Evolutionary conservation across 176 grass and related monocot genomes (phyloP).

Genomic region (Eremochloa ophiuroides): DNA sequence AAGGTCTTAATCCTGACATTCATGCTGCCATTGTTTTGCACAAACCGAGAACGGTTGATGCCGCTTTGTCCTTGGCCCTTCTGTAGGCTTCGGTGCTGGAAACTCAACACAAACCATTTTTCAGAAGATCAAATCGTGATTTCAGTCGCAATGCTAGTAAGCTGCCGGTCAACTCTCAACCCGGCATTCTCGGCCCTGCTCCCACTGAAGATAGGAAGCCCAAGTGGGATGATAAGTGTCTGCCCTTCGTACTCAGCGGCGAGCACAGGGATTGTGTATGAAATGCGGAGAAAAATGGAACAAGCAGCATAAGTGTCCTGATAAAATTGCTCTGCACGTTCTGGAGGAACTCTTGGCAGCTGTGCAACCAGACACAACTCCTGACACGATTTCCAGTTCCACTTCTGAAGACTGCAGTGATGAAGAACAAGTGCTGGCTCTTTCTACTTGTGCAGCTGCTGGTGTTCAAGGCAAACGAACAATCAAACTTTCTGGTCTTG

Average conservation of each 20-base stretch:
- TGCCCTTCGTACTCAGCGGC: rapidly evolving
- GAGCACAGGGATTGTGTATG: neutral
- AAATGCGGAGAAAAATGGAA: neutral
- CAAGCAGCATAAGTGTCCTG: neutral
- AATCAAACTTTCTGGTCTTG: neutral
- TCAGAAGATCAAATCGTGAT: too few species aligned
- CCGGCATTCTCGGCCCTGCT: rapidly evolving
- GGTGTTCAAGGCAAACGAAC: neutral
- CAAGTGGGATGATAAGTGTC: neutral
- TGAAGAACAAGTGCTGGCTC: too few species aligned
- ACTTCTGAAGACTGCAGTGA: neutral
- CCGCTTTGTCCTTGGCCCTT: rapidly evolving
- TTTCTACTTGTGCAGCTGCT: too few species aligned
- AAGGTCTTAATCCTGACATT: neutral
- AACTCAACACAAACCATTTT: too few species aligned
- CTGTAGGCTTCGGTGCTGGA: neutral
- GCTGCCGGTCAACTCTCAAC: too few species aligned
- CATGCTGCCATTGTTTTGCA: neutral
- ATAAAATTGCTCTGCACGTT: neutral
- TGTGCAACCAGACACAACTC: too few species aligned
- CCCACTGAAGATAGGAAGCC: rapidly evolving
- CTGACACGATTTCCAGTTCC: too few species aligned
- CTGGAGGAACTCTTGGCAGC: rapidly evolving
- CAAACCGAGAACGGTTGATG: neutral
- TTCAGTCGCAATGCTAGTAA: too few species aligned